Conservation (phyloP, 2,329 filamentous ascomycete species). For the Ophiostoma australiae region DNA sequence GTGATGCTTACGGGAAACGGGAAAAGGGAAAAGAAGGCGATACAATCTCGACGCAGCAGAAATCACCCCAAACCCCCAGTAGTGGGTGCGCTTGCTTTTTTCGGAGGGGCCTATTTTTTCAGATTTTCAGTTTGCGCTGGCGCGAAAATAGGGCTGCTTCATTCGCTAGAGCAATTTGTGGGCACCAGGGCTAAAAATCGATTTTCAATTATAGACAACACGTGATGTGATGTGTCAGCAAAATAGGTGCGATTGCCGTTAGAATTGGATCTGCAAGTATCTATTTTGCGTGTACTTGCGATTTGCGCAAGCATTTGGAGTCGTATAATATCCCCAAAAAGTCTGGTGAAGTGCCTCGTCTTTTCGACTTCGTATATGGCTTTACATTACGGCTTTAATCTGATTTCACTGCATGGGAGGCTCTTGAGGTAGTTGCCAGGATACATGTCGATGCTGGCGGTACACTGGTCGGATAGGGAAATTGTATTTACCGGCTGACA, state of each 20-base stretch:
- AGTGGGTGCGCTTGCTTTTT: constrained; percentile 23
- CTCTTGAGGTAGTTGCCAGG: not conserved
- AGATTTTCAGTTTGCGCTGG: constrained; percentile 20
- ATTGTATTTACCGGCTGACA: constrained; percentile 17
- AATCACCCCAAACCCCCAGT: not conserved
- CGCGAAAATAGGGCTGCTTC: constrained; percentile 24
- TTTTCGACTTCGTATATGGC: not conserved
- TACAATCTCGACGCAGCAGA: constrained; percentile 11
- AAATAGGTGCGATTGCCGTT: not conserved
- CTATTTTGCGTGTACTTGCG: not conserved
- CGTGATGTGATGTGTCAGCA: constrained; percentile 20
- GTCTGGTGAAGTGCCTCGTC: not conserved
- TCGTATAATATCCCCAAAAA: not conserved
- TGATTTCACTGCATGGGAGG: not conserved
- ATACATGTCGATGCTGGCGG: not conserved
- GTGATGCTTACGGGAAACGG: constrained; percentile 18
- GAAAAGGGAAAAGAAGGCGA: constrained; percentile 10
- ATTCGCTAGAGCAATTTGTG: constrained; percentile 19
- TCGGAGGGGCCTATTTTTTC: constrained; percentile 24
- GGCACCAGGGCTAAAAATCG: constrained; percentile 22
- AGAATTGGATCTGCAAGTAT: not conserved
- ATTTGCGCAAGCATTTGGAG: not conserved
- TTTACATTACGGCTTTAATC: not conserved
- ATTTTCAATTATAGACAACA: not conserved
- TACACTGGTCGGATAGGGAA: not conserved